These are phyloP conservation scores for Tieghemiomyces parasiticus DNA, from an alignment of 192 early-diverging fungal genomes.

Conservation along the genomic window DNA sequence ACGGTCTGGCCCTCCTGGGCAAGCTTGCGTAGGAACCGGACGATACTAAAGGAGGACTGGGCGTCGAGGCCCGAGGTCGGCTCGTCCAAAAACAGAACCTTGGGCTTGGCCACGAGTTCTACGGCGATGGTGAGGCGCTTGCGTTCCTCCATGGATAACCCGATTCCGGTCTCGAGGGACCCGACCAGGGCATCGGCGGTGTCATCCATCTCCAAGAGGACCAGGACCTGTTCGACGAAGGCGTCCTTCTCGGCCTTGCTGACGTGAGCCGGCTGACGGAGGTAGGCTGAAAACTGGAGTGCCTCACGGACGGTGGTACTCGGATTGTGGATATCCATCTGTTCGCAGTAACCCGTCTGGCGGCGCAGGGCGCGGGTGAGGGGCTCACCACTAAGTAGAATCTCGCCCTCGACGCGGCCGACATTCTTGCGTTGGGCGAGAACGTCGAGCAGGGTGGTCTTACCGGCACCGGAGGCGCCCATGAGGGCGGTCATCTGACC, in stretches of 20 bases:
- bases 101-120: slow-evolving; percentile 61
- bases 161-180: slow-evolving; percentile 44
- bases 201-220: slow-evolving; percentile 50
- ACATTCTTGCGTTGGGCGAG: slow-evolving; percentile 51
- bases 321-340: slow-evolving; percentile 50
- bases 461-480: slow-evolving; percentile 42
- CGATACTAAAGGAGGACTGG: slow-evolving; percentile 53
- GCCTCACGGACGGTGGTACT: slow-evolving; percentile 56
- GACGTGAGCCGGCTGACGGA: slow-evolving; percentile 43
- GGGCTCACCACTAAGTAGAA: slow-evolving; percentile 36
- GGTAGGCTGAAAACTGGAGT: slow-evolving; percentile 54
- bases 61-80: slow-evolving; percentile 70
- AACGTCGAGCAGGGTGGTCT: slow-evolving; percentile 58
- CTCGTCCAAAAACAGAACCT: slow-evolving; percentile 75
- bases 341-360: slow-evolving; percentile 51
- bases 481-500: slow-evolving; percentile 69
- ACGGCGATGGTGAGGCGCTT: slow-evolving; percentile 69
- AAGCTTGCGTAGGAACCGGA: slow-evolving; percentile 49
- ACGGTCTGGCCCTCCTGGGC: slow-evolving; percentile 44
- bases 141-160: slow-evolving; percentile 72
- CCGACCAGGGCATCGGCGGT: slow-evolving; percentile 57
- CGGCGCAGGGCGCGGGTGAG: slow-evolving; percentile 25
- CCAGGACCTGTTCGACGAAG: slow-evolving; percentile 59
- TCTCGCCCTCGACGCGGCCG: slow-evolving; percentile 30
- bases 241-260: slow-evolving; percentile 39